Conservation (phyloP, 176 grass and related monocot genomes). For the Pontederia paniculata region DNA sequence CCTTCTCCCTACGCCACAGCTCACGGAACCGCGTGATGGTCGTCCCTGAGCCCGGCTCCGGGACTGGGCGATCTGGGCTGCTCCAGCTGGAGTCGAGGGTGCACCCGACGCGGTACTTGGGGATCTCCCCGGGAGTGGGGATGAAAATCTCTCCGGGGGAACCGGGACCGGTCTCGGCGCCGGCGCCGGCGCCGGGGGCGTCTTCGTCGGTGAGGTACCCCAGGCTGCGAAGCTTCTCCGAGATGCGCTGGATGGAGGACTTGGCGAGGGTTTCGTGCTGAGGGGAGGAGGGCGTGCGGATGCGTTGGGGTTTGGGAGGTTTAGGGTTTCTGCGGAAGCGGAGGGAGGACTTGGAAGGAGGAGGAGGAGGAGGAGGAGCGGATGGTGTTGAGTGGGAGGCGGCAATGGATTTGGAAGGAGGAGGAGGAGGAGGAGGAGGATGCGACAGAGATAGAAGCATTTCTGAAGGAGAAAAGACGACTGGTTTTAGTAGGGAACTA, state of each 20-base stretch:
- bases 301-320: neutral
- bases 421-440: slow-evolving; percentile 18
- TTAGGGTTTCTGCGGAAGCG: slow-evolving; percentile 9
- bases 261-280: slow-evolving; percentile 39
- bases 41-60: slow-evolving; percentile 16
- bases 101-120: slow-evolving; percentile 45
- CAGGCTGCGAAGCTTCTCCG: slow-evolving; percentile 80
- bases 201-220: slow-evolving; percentile 38
- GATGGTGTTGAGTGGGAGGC: slow-evolving; percentile 1
- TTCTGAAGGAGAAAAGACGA: neutral
- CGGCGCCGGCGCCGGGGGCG: neutral
- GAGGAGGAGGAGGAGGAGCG: neutral
- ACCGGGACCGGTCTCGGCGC: neutral
- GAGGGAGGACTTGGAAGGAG: slow-evolving; percentile 18
- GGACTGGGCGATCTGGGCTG: slow-evolving; percentile 27
- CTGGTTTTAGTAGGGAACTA: too few relatives aligned
- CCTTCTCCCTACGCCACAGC: slow-evolving; percentile 25
- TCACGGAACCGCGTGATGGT: slow-evolving; percentile 13
- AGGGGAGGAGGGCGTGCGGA: neutral
- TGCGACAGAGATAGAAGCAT: slow-evolving; percentile 36
- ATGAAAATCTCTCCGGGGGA: slow-evolving; percentile 75
- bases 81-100: slow-evolving; percentile 73
- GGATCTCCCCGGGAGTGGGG: slow-evolving; percentile 48
- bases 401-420: slow-evolving; percentile 3
- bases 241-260: slow-evolving; percentile 68